Conservation (phyloP, 2,329 filamentous ascomycete genomes). For the Daldinia eschscholtzii region DNA sequence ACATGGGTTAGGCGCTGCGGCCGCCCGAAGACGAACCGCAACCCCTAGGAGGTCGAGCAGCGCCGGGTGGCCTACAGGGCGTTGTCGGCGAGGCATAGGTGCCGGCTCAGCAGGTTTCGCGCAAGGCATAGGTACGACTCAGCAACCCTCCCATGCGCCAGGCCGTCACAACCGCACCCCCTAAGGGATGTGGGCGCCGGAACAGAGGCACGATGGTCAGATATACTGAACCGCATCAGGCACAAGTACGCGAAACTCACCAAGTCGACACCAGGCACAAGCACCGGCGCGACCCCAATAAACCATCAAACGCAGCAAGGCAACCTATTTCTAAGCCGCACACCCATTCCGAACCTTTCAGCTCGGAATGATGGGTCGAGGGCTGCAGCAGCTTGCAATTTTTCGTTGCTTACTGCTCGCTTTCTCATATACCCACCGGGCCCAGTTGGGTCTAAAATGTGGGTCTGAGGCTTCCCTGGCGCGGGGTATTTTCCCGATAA, state of each 20-base stretch:
- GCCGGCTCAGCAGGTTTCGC: no score
- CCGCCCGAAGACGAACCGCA: neutral
- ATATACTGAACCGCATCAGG: neutral
- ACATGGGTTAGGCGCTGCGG: neutral
- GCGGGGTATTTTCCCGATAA: slow-evolving; percentile 2
- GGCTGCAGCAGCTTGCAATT: neutral
- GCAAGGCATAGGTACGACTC: no score
- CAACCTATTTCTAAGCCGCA: slow-evolving; percentile 4
- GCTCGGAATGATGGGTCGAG: neutral
- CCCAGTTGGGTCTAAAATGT: slow-evolving; percentile 5
- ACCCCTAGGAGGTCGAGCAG: neutral
- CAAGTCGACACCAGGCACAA: neutral
- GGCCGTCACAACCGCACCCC: no score
- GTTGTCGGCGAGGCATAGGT: no score
- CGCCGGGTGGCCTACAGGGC: neutral
- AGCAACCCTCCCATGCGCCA: no score
- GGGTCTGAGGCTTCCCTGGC: slow-evolving; percentile 1
- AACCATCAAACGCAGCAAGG: neutral
- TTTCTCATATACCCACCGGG: slow-evolving; percentile 44
- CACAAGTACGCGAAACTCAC: neutral
- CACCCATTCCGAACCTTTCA: neutral
- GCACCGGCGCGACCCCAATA: neutral
- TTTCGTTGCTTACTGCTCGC: slow-evolving; percentile 7
- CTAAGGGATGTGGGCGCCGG: no score
- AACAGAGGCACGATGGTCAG: neutral